Base-by-base conservation (phyloP, 106 monocot species). In the Apostasia shenzhenica region DNA sequence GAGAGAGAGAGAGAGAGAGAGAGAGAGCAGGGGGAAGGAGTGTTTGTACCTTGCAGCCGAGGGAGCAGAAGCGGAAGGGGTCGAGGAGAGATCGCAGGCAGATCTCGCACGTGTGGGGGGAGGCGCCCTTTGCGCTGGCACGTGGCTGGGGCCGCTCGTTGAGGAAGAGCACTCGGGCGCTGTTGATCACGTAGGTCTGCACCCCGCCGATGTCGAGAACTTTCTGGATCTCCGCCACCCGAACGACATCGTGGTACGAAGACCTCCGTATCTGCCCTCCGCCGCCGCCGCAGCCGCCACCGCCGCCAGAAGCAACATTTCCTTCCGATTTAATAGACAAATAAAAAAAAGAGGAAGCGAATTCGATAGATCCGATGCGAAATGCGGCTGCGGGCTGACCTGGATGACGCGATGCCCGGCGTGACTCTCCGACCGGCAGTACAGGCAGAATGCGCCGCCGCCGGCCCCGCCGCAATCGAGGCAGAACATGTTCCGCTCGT, bases 181-280 rank as follows among this genome's bases (percentile, higher is more conserved):
- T 94, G 82, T 94, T 94, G 78, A 94, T 94, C 57, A 94, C 94
- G 69, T 94, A 94, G 6, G 90, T 93, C 86, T 94, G 93, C 48
- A 94, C 90, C 6, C 90, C 86, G 62, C 70, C 57, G 46, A 85
- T 72, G 63, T 91, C 91, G 55, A 91, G 84, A 44, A 73, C 63
- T 45, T 65, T 77, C 78, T 91, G 88, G 57, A 88, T 75, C 82
- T 91, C 91, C 52, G 82, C 8, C 44, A 82, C 88, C 57, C 91
- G 67, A 14, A 91, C 91, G 72, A 91, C 91, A 67, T 91, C 91
- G 71, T 91, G 94, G 78, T 94, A 94, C 41, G 90, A 87, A 9
- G 94, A 94, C 63, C 94, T 51, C 68, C 94, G 69, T 76, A 94
- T 94, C 94, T 94, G 52, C 41, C 38, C 84, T 87, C 55, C 87